These are phyloP conservation scores for Pseudogymnoascus sp. DNA, from an alignment of 2,329 filamentous ascomycete genomes.

Conservation along the genomic window DNA sequence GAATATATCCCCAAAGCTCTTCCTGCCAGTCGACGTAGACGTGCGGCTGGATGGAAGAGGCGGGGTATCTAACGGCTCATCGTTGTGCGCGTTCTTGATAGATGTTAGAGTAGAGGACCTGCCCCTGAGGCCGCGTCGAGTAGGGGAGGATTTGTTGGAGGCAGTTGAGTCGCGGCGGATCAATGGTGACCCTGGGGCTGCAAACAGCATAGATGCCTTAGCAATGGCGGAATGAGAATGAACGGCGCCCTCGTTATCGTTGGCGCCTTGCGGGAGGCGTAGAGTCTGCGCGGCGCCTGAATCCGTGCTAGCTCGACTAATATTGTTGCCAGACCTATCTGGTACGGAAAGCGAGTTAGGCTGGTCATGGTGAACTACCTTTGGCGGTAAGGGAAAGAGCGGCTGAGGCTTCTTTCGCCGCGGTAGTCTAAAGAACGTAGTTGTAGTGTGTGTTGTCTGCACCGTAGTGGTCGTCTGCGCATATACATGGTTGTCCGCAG, in stretches of 20 bases:
- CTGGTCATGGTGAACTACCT: constrained; percentile 32
- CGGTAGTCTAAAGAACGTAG: constrained; percentile 72
- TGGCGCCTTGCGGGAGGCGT: background rate
- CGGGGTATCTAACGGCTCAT: constrained; percentile 59
- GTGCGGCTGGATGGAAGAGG: constrained; percentile 49
- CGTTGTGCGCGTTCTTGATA: constrained; percentile 61
- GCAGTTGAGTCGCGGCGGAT: constrained; percentile 52
- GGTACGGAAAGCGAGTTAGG: background rate
- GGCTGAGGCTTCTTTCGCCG: constrained; percentile 67
- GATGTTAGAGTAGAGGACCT: constrained; percentile 90
- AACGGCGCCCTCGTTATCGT: background rate
- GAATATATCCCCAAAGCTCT: constrained; percentile 87
- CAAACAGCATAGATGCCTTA: constrained; percentile 22
- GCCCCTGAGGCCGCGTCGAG: constrained; percentile 55
- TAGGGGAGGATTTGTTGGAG: constrained; percentile 57
- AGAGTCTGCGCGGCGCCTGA: background rate
- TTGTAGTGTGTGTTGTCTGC: constrained; percentile 54
- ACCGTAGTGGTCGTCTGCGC: constrained; percentile 52
- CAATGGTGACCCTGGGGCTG: constrained; percentile 36
- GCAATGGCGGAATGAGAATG: constrained; percentile 17
- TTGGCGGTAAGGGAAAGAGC: constrained; percentile 83
- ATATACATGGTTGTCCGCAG: constrained; percentile 54
- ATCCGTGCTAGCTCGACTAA: background rate
- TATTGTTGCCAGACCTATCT: background rate
- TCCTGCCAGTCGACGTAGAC: constrained; percentile 82